phyloP scores from a whole-genome alignment of 306 rosid genomes.

The Ceratonia siliqua region DNA sequence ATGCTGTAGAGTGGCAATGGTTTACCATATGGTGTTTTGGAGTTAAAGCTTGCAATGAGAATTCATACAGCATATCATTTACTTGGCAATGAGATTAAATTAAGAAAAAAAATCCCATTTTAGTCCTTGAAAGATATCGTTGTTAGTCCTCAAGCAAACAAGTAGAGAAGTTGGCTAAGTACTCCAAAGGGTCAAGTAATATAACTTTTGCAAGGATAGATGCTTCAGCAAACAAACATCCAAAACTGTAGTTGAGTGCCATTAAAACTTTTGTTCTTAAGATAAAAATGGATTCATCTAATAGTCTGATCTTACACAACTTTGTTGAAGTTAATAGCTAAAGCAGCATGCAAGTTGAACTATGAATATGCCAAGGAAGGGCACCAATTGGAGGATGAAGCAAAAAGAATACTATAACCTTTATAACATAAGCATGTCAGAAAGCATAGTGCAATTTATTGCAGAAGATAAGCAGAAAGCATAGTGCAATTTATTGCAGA shows the following conservation, averaged over 20 bases:
- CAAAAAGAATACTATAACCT: background rate
- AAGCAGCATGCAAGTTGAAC: slow-evolving; percentile 9
- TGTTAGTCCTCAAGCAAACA: slow-evolving; percentile 77
- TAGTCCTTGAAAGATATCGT: too few relatives aligned
- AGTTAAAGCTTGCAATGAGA: background rate
- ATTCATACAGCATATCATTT: background rate
- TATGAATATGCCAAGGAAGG: slow-evolving; percentile 30
- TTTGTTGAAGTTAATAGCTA: slow-evolving; percentile 22
- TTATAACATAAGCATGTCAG: slow-evolving; percentile 21
- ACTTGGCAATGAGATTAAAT: background rate
- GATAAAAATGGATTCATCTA: slow-evolving; percentile 44
- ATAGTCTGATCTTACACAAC: slow-evolving; percentile 15
- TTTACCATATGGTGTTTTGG: background rate
- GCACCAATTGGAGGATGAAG: slow-evolving; percentile 29
- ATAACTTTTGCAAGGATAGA: slow-evolving; percentile 69
- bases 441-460: background rate
- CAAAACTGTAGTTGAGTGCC: slow-evolving; percentile 63
- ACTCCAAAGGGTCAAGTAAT: slow-evolving; percentile 66
- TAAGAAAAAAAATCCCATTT: too few relatives aligned
- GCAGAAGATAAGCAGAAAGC: too few relatives aligned
- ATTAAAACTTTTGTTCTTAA: slow-evolving; percentile 50
- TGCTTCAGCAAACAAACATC: slow-evolving; percentile 78
- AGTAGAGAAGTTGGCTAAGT: slow-evolving; percentile 81
- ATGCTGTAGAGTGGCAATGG: background rate
- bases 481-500: too few relatives aligned